A percentile compares a stretch with the other conserved stretches of the same genome.
These are phyloP conservation scores for Tetradesmus lagerheimii DNA, from an alignment of 139 green algal genomes.

Conservation along the genomic window DNA sequence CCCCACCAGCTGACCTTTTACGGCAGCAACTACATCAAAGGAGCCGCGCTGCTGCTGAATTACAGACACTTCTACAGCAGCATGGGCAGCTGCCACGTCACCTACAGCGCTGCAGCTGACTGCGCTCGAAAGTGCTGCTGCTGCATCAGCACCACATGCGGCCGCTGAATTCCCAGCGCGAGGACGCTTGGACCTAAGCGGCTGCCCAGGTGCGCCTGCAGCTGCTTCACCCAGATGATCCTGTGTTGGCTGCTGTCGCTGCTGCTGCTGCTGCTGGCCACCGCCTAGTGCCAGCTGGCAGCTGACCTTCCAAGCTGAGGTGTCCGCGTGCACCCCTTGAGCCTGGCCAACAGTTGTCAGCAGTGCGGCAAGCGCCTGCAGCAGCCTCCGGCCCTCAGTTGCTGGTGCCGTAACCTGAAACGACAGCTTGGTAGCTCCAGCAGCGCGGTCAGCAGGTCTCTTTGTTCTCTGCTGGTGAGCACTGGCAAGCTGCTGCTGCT, in stretches of 20 bases:
- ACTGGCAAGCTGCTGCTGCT: slow-evolving; percentile 13
- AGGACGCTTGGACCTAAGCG: background rate
- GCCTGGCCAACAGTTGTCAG: background rate
- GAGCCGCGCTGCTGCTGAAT: slow-evolving; percentile 1
- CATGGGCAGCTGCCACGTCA: background rate
- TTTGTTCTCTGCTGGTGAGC: background rate
- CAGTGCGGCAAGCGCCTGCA: slow-evolving; percentile 37
- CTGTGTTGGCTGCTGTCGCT: background rate
- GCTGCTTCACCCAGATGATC: background rate
- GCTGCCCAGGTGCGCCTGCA: background rate
- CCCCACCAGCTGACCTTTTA: background rate
- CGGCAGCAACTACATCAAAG: background rate
- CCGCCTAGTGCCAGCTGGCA: background rate
- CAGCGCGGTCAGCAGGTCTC: background rate
- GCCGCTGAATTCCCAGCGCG: background rate
- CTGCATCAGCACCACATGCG: background rate
- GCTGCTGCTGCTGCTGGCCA: slow-evolving; percentile 3
- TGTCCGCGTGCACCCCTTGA: background rate
- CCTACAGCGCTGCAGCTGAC: background rate
- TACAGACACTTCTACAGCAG: background rate
- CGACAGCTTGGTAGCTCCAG: background rate
- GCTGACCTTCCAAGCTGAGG: background rate
- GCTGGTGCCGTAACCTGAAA: slow-evolving; percentile 8
- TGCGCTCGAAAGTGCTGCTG: no score
- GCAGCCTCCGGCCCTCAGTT: slow-evolving; percentile 21